Evolutionary conservation across 345 rosid species (phyloP), one percentile per base, ranked within the genome.

Genomic region (Brassica rapa): DNA sequence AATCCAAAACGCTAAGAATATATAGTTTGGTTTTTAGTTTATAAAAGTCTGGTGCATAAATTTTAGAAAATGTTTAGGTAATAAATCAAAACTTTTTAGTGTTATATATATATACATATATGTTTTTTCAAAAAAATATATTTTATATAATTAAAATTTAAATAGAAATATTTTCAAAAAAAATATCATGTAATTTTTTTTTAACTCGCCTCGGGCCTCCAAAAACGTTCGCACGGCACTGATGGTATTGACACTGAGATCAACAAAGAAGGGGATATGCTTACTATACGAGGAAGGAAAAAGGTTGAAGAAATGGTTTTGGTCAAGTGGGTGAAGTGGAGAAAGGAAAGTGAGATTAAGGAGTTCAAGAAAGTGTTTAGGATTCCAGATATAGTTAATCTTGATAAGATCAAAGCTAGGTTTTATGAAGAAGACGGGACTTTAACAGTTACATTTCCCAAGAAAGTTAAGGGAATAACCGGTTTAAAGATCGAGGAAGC

Each of bases 391-490:
- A 86, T 84, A 2, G 86, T 90, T 10, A 64, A 80, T 76, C 77
- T 92, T 70, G 95, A 90, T 71, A 62, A 83, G 55, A 88, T 88
- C 57, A 89, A 86, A 85, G 97, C 97, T 2, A 88, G 75, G 74
- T 87, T 90, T 66, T 81, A 76, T 7, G 89, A 84, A 8, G 87
- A 87, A 37, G 86, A 83, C 10, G 85, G 89, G 10, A 83, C 80
- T 16, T 77, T 92, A 71, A 87, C 79, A 0, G 83, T 91, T 67
- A 60, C 61, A 19, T 76, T 94, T 83, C 96, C 91, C 2, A 94
- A 94, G 70, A 83, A 30, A 51, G 77, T 76, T 66, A 78, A 85
- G 60, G 98, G 94, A 53, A 66, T 89, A 6, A 53, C 39, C 3
- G 88, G 92, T 11, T n/a, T 77, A 33, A 80, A 55, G 73, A 83